Evolutionary conservation across 2,329 filamentous ascomycete genomes (phyloP), one percentile per base, ranked within the genome.

Genomic region (Lanzia echinophila): DNA sequence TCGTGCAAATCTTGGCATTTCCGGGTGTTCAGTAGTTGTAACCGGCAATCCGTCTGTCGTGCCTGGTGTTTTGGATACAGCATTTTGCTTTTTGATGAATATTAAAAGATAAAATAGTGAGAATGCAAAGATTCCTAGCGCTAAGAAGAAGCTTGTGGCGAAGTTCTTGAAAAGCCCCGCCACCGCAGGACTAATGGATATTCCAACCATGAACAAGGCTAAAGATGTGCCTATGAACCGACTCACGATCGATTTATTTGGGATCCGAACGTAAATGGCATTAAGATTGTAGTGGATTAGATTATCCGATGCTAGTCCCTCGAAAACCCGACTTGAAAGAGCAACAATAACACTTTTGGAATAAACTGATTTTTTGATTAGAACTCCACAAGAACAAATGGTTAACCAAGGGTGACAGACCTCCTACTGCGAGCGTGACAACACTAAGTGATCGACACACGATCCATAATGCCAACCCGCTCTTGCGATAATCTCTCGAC

Each of bases 251-350:
- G 6, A 8, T 33, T 47, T 12, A 32, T 41, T 22, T 13, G 43
- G 6, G 2, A 24, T n/a, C 20, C 20, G 19, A 20, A 48, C 44
- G 19, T 53, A 53, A n/a, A 53, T 31, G 10, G 50, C 19, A 20
- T 48, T 48, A 12, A 53, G 24, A 24, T 34, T 48, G 24, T 32
- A 53, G 20, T 53, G 50, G 5, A 53, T 43, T 6, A 53, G 3
- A 34, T 53, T 53, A 22, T 53, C 50, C 11, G 50, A 47, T 41
- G 50, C 50, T 13, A 53, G n/a, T 5, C 50, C 50, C 24, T 53
- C 20, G 17, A 53, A 47, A 17, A 48, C n/a, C 41, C 22, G 3
- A 13, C 50, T 17, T n/a, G 34, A 47, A 4, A 53, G 15, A 31
- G 50, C 50, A 22, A 53, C 20, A 2, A 5, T 6, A n/a, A 53